Evolutionary conservation across 2,329 filamentous ascomycete genomes (phyloP), one percentile per base, ranked within the genome.

Genomic region (Stachybotrys chlorohalonatus): DNA sequence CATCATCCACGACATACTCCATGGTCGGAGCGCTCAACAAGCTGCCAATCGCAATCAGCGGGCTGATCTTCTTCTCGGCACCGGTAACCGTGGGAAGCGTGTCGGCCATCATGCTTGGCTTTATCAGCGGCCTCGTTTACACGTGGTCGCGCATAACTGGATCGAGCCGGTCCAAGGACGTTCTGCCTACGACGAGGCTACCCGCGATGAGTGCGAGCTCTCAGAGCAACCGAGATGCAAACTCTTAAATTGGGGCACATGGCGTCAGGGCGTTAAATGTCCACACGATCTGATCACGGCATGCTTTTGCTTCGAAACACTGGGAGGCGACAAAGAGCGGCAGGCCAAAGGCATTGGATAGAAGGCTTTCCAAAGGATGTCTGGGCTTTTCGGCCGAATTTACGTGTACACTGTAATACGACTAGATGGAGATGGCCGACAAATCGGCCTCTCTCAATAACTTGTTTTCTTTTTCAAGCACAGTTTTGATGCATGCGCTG

Each of bases 21-120:
- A 97, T 99, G 93, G 94, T 97, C 55, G 94, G 94, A 58, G 90
- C 93, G 16, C 80, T 99, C 66, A 99, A 99, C 82, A 99, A 99
- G 80, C 85, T 99, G 36, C 94, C 94, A 47, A 92, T 99, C 63
- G 94, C 94, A 54, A 72, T 99, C 61, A 93, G 87, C 59, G 94
- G 94, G 31, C 82, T 99, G 47, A 74, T 99, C 64, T 99, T 99
- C 81, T 99, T 99, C 74, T 84, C 94, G 58, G 92, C 92, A 0
- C 92, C 94, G 0, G 88, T 96, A 63, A 97, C 94, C 0, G 82
- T 96, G 58, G 91, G 90, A 63, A 94, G 90, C 67, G 89, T 96
- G 11, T 90, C 90, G 24, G 94, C 94, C 63, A 97, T 99, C 66
- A 79, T 85, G 57, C 81, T 99, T 56, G 94, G 93, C 42, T 97